Base-by-base conservation (phyloP, 345 rosid genomes). In the Fremontodendron californicum region DNA sequence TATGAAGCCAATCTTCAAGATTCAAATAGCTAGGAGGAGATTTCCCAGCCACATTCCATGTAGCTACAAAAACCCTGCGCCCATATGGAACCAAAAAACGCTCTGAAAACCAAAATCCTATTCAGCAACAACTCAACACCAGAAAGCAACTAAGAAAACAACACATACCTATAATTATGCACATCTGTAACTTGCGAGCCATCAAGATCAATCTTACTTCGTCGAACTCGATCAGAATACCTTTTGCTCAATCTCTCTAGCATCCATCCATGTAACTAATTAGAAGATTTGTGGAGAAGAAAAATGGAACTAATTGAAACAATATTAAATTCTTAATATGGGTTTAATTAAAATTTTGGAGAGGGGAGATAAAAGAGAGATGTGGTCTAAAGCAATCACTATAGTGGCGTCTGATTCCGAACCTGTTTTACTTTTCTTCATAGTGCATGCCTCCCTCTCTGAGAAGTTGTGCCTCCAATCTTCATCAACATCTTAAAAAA, bases 41-140 rank as follows among this genome's bases (percentile, higher is more conserved):
- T 78, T 92, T 93, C 33, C 99, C 99, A 79, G 94, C 99, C 68
- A 96, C 99, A 80, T 96, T 96, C 99, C 99, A 96, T 55, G 99
- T 96, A 29, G 99, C 98, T 49, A 92, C 96, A 85, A 93, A 93
- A 42, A 93, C 81, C 80, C 98, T 94, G 81, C 31, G 21, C 33
- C 81, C 65, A 57, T 12, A 58, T 37, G 21, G 31, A 68, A 68
- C 75, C 62, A 78, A 46, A 57, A 60, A 74, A 43, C 27, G 7
- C 12, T 78, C 67, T 75, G 11, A 35, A 71, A 61, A 61, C 63
- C 16, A n/a, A 63, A 78, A 25, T 31, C 60, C 40, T 61, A 77
- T 16, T 21, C 13, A 39, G n/a, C 9, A 27, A 27, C 37, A 52
- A 39, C 52, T 52, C 18, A 48, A 66, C 35, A 62, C n/a, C 23